phyloP scores from a whole-genome alignment of 1,139 yeast species.

The Suhomyces anneliseae region DNA sequence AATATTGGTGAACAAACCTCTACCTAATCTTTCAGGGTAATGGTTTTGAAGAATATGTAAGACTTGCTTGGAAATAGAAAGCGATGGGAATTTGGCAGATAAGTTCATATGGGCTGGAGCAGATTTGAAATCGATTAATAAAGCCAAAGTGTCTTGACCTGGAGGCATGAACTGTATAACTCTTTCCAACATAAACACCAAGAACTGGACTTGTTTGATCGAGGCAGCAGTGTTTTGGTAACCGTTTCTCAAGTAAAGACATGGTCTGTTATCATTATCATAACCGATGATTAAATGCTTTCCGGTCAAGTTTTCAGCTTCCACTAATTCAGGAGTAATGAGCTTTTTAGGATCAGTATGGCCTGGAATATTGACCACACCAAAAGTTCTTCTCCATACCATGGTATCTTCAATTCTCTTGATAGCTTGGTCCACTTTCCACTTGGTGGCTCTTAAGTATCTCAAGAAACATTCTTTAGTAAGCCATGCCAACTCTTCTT shows the following conservation, averaged over 20 bases:
- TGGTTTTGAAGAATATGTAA: constrained; percentile 87
- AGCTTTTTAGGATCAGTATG: constrained; percentile 40
- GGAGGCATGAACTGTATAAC: constrained; percentile 93
- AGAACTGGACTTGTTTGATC: constrained; percentile 85
- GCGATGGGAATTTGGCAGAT: constrained; percentile 44
- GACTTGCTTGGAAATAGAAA: constrained; percentile 62
- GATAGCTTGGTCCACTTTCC: constrained; percentile 72
- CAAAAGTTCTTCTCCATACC: constrained; percentile 92
- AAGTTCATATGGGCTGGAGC: constrained; percentile 44
- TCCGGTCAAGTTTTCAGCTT: constrained; percentile 79
- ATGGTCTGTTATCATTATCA: constrained; percentile 87
- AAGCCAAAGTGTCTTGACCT: constrained; percentile 90
- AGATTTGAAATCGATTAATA: constrained; percentile 84
- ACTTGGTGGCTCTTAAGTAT: constrained; percentile 87
- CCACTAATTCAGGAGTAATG: constrained; percentile 62
- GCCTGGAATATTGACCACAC: constrained; percentile 61
- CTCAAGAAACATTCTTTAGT: constrained; percentile 86
- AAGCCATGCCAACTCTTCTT: constrained; percentile 82
- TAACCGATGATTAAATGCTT: constrained; percentile 86
- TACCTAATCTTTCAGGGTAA: constrained; percentile 56
- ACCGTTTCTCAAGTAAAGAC: constrained; percentile 86
- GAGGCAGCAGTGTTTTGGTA: constrained; percentile 89
- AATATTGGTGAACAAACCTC: constrained; percentile 47
- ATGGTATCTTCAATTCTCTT: constrained; percentile 73
- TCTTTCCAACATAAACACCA: constrained; percentile 87